Base-by-base conservation (phyloP, 2,329 filamentous ascomycete species). In the Botryotinia globosa region DNA sequence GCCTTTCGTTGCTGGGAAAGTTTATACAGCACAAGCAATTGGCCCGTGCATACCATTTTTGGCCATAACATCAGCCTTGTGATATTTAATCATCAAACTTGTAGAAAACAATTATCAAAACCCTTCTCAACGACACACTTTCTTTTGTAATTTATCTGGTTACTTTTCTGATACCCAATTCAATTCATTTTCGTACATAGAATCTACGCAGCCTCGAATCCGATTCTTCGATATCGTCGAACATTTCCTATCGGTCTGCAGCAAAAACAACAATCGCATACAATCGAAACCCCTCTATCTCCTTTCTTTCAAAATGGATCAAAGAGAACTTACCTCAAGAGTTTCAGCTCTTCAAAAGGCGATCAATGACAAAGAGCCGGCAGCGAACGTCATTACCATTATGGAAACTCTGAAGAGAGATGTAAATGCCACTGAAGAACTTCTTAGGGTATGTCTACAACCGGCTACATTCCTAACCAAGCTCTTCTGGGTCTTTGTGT, bases 391-490 rank as follows among this genome's bases (percentile, higher is more conserved):
- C 68, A 85, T 97, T 72, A 86, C 87, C 69, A 86, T 98, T 74
- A 85, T 99, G 70, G 90, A 91, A 78, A 89, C 91, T 68, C 86
- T 98, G 56, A 93, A 95, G 83, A 90, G 91, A 79, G 92, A 93
- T 75, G 90, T 95, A 51, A 88, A 89, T 64, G 92, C 94, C 16
- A 96, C 93, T 4, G 96, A 99, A 83, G 94, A 98, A 77, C 88
- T 97, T 78, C 86, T 99, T 76, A 90, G 95, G 80, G 92, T 91
- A 85, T 77, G 88, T 85, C 61, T 71, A 65, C 61, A 69, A n/a
- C 56, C 37, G 67, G 66, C 63, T 71, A 73, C 75, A 79, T 77
- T 78, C 75, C 75, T 75, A 32, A 39, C 25, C 45, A 56, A 56
- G 37, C 59, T 29, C 69, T 42, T 58, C 32, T 58, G 59, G 34